Base-by-base conservation (phyloP, 2,329 filamentous ascomycete species). In the Colletotrichum chrysophilum region DNA sequence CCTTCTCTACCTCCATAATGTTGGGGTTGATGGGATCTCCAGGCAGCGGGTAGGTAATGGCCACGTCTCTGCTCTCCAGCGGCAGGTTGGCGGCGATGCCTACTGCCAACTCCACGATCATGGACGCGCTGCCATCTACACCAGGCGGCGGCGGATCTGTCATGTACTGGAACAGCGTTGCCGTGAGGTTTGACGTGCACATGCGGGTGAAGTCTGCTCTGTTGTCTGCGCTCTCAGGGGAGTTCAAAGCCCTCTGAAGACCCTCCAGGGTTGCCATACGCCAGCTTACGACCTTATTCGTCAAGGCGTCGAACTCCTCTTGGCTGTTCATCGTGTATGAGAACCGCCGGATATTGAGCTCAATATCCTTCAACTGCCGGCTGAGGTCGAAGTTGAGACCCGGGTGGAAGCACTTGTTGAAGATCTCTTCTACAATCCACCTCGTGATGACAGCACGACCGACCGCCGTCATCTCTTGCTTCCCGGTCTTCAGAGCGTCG, bases 391-490 rank as follows among this genome's bases (percentile, higher is more conserved):
- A 88, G 68, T 98, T 95, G 14, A 99, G 89, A 12, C 93, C 93
- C 0, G 97, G 97, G 82, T 99, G 97, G 86, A 99, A 98, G 84
- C 94, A 96, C 70, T 93, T 93, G 83, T 97, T 93, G 83, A 98
- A 98, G 58, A 98, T 91, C 81, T 98, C 95, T 62, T 98, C 95
- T 28, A 96, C 93, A 7, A 99, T 87, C 95, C 96, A 99, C 76
- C 93, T 92, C 32, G 94, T 94, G 79, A 99, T 96, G 78, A 96
- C 92, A 14, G 96, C 96, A 70, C 96, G 92, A 18, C 97, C 97
- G 28, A 98, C 94, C 7, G 96, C 96, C 8, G 96, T 98, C 97
- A 99, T 99, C 85, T 99, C 97, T 84, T 98, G 96, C 82, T 96
- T 98, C 76, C 96, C 97, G 12, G 94, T 95, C 80, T 93, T 91